phyloP scores from a whole-genome alignment of 192 early-diverging fungal species.

The Coemansia sp. region DNA sequence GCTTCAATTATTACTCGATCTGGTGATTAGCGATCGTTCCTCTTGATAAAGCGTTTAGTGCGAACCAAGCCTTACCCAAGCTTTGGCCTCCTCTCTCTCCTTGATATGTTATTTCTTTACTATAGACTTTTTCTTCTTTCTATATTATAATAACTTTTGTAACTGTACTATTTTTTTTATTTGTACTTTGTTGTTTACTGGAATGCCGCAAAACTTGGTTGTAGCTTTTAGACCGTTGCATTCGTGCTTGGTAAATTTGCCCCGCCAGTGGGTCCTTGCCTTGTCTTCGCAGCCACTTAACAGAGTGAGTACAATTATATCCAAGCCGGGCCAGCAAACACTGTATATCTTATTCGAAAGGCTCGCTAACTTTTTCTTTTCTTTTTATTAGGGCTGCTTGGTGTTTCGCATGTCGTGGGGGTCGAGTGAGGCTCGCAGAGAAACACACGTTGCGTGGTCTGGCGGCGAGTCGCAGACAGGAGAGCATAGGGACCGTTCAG shows the following conservation, averaged over 20 bases:
- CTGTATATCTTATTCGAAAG: too few relatives aligned
- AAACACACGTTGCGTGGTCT: slow-evolving; percentile 39
- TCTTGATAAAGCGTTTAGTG: too few relatives aligned
- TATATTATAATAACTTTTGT: too few relatives aligned
- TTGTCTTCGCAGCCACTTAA: slow-evolving; percentile 58
- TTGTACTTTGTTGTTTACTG: slow-evolving; percentile 1
- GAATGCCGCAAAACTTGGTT: slow-evolving; percentile 62
- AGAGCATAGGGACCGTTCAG: slow-evolving; percentile 18
- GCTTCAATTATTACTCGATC: too few relatives aligned
- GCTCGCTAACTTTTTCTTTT: neutral
- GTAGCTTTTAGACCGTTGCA: slow-evolving; percentile 62
- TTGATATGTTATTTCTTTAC: neutral
- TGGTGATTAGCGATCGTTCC: too few relatives aligned
- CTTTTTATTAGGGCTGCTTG: slow-evolving; percentile 27
- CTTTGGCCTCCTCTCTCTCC: neutral
- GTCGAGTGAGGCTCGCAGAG: neutral
- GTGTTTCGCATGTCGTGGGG: slow-evolving; percentile 35
- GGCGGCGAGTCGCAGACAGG: slow-evolving; percentile 27
- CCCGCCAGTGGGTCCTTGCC: slow-evolving; percentile 67
- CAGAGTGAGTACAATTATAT: slow-evolving; percentile 62
- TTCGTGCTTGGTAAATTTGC: slow-evolving; percentile 73
- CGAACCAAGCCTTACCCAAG: too few relatives aligned
- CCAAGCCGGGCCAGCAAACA: too few relatives aligned
- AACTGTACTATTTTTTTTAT: slow-evolving; percentile 4
- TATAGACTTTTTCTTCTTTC: too few relatives aligned